These are phyloP conservation scores for Papiliotrema fonsecae DNA, from an alignment of 1,284 basidiomycete genomes.

Conservation along the genomic window DNA sequence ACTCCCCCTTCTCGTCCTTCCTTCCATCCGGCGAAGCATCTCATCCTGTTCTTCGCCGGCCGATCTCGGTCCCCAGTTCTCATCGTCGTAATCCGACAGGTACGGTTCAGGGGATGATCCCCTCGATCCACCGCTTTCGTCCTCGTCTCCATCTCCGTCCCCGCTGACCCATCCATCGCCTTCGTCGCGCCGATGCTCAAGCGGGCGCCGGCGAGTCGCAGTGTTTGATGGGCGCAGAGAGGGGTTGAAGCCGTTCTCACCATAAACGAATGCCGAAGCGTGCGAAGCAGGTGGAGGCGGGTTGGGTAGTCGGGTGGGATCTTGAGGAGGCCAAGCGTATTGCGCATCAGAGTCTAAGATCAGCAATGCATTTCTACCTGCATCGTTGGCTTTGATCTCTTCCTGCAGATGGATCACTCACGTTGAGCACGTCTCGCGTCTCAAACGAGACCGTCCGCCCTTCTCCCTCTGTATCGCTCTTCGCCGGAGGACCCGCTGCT, in stretches of 20 bases:
- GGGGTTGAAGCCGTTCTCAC: slow-evolving; percentile 68
- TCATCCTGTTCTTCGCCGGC: slow-evolving; percentile 30
- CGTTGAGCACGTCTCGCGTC: background rate
- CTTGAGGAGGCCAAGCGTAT: slow-evolving; percentile 53
- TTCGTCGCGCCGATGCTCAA: background rate
- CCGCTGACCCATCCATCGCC: slow-evolving; percentile 4
- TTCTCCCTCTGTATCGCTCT: slow-evolving; percentile 11
- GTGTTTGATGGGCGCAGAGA: slow-evolving; percentile 61
- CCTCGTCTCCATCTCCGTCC: background rate
- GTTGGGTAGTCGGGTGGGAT: slow-evolving; percentile 44
- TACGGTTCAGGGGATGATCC: slow-evolving; percentile 39
- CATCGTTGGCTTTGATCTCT: background rate
- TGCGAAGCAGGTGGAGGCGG: slow-evolving; percentile 37
- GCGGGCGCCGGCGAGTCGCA: background rate
- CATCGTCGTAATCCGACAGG: slow-evolving; percentile 49
- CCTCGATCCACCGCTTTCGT: slow-evolving; percentile 15
- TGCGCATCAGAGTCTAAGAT: slow-evolving; percentile 45
- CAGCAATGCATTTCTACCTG: slow-evolving; percentile 5
- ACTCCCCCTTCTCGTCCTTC: slow-evolving; percentile 17
- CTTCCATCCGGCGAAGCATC: slow-evolving; percentile 2
- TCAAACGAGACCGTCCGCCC: slow-evolving; percentile 20
- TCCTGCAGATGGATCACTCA: slow-evolving; percentile 3
- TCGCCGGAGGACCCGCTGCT: slow-evolving; percentile 16
- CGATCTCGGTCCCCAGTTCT: slow-evolving; percentile 48
- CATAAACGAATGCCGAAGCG: slow-evolving; percentile 76